Conservation (phyloP, 768 basidiomycete genomes). For the Lactifluus echinatus region DNA sequence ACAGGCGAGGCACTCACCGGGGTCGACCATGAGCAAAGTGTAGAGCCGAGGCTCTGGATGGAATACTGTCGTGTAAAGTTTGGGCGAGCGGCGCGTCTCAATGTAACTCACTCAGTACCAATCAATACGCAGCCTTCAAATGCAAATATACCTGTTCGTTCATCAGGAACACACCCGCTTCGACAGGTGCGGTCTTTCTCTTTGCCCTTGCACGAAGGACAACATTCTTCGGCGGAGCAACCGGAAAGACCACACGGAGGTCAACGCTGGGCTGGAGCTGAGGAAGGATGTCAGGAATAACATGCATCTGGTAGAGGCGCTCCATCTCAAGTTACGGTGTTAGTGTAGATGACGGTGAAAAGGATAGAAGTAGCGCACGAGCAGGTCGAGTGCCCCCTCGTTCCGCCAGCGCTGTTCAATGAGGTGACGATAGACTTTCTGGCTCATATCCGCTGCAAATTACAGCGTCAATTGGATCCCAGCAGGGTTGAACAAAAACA, state of each 20-base stretch:
- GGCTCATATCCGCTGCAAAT: conserved; percentile 52
- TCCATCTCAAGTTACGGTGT: conserved; percentile 58
- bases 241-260: conserved; percentile 54
- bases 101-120: not conserved
- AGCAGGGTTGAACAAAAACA: conserved; percentile 13
- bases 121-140: not conserved
- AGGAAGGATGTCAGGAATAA: conserved; percentile 82
- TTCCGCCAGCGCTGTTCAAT: conserved; percentile 80
- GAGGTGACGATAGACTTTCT: conserved; percentile 66
- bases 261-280: conserved; percentile 65
- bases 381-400: conserved; percentile 72
- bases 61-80: conserved; percentile 67
- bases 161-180: conserved; percentile 60
- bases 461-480: not conserved
- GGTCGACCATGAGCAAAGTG: conserved; percentile 84
- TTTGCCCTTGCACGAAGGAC: conserved; percentile 24
- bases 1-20: conserved; percentile 42
- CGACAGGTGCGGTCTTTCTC: conserved; percentile 37
- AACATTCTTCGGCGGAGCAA: conserved; percentile 25
- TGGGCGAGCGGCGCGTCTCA: conserved; percentile 59
- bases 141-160: conserved; percentile 54
- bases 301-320: conserved; percentile 82
- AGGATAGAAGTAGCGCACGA: conserved; percentile 41
- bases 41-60: conserved; percentile 75
- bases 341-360: not conserved